These are phyloP conservation scores for Lactarius quietus DNA, from an alignment of 768 basidiomycete genomes.

Conservation along the genomic window DNA sequence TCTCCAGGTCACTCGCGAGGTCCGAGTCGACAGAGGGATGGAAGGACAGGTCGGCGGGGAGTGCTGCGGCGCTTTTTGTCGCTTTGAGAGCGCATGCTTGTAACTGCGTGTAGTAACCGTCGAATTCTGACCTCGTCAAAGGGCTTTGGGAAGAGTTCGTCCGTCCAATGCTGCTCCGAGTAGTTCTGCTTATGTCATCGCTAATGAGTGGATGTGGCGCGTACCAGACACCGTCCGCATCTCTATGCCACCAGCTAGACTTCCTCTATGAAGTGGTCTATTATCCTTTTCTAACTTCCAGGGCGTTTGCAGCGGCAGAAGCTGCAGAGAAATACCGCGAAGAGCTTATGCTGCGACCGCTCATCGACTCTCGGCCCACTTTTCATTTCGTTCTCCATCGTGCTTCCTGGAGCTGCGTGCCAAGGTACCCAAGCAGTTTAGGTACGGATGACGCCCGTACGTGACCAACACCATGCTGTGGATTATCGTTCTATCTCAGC, in stretches of 20 bases:
- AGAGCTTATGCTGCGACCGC: slow-evolving; percentile 50
- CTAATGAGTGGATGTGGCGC: too few species aligned
- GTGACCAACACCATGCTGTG: slow-evolving; percentile 24
- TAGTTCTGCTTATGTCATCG: too few species aligned
- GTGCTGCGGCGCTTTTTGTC: slow-evolving; percentile 55
- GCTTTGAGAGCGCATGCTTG: slow-evolving; percentile 61
- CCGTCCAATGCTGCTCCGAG: too few species aligned
- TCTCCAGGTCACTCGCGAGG: slow-evolving; percentile 69
- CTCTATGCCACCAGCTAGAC: background rate
- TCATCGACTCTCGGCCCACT: slow-evolving; percentile 76
- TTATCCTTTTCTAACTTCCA: background rate
- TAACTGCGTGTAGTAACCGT: slow-evolving; percentile 53
- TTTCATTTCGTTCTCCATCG: slow-evolving; percentile 77
- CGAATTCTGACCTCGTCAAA: slow-evolving; percentile 2
- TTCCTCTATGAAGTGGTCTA: slow-evolving; percentile 5
- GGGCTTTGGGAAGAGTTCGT: slow-evolving; percentile 8
- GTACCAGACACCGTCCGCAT: background rate
- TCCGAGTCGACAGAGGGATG: slow-evolving; percentile 79
- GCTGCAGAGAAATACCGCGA: too few species aligned
- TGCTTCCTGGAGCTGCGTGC: slow-evolving; percentile 49
- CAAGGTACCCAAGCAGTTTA: slow-evolving; percentile 52
- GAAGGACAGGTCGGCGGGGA: slow-evolving; percentile 84
- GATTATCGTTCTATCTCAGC: slow-evolving; percentile 53
- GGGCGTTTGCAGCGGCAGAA: background rate
- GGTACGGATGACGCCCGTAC: slow-evolving; percentile 45